Conservation (phyloP, 345 rosid species). For the Rhodamnia argentea region DNA sequence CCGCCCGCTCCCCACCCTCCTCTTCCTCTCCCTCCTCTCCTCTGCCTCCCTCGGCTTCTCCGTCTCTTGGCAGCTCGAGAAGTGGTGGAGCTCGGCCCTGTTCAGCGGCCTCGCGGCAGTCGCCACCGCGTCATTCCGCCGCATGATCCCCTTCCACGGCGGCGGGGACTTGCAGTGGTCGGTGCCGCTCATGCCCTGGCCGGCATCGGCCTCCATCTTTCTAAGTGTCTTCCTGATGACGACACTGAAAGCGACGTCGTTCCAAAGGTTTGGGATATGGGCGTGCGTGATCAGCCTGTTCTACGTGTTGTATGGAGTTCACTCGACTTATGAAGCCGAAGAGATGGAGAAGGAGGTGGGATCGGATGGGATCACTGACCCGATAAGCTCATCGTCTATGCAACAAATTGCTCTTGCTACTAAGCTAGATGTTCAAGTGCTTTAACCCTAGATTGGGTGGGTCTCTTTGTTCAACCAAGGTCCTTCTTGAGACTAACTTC, state of each 20-base stretch:
- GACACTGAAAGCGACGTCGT: constrained; percentile 45
- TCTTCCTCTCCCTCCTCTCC: constrained; percentile 70
- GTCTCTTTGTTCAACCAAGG: not conserved
- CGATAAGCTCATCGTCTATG: not conserved
- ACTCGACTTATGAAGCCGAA: constrained; percentile 74
- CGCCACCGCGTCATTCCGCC: constrained; percentile 41
- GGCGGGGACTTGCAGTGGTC: constrained; percentile 35
- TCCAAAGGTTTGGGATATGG: constrained; percentile 69
- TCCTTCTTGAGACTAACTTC: not conserved
- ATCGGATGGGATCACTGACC: not conserved
- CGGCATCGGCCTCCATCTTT: constrained; percentile 60
- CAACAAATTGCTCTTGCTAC: not conserved
- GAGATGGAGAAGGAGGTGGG: constrained; percentile 25
- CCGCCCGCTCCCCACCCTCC: constrained; percentile 42
- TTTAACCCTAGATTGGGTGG: not conserved
- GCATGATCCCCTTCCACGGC: constrained; percentile 10
- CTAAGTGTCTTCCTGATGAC: constrained; percentile 70
- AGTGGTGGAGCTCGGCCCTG: constrained; percentile 43
- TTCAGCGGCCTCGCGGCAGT: constrained; percentile 26
- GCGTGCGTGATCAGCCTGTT: constrained; percentile 51
- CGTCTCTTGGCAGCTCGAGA: constrained; percentile 52
- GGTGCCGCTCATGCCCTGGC: constrained; percentile 95
- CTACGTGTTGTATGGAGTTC: constrained; percentile 81
- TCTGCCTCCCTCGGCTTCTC: constrained; percentile 47
- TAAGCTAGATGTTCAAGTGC: not conserved